phyloP scores from a whole-genome alignment of 2,329 filamentous ascomycete genomes.

The Alternaria burnsii region DNA sequence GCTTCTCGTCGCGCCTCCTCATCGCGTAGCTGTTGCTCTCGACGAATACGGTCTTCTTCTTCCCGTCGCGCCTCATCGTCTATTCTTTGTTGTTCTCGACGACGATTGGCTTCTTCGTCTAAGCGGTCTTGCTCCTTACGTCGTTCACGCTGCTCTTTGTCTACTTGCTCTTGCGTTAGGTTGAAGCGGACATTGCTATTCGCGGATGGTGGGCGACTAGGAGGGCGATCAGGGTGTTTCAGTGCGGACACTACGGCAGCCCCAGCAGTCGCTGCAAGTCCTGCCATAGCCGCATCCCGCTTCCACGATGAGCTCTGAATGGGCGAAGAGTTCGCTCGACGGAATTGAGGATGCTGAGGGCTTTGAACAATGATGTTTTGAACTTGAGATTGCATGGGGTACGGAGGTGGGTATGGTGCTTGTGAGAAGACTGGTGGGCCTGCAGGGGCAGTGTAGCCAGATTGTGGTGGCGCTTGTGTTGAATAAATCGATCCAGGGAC shows the following conservation, averaged over 20 bases:
- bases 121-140: constrained; percentile 43
- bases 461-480: constrained; percentile 51
- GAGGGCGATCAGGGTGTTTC: constrained; percentile 22
- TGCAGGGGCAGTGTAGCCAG: constrained; percentile 53
- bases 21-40: constrained; percentile 30
- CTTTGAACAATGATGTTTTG: constrained; percentile 35
- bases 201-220: constrained; percentile 37
- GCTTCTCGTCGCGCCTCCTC: constrained; percentile 32
- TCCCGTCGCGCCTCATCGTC: constrained; percentile 36
- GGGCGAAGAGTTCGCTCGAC: constrained; percentile 59
- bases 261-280: constrained; percentile 54
- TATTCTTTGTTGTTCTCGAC: constrained; percentile 28
- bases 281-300: constrained; percentile 56
- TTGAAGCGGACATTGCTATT: constrained; percentile 64
- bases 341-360: constrained; percentile 36
- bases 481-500: constrained; percentile 74
- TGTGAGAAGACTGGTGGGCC: constrained; percentile 54
- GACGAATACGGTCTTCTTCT: constrained; percentile 36
- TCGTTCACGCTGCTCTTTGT: constrained; percentile 56
- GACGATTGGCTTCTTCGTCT: constrained; percentile 36
- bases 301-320: constrained; percentile 51
- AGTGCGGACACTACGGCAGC: constrained; percentile 50
- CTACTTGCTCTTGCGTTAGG: constrained; percentile 64
- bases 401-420: constrained; percentile 28
- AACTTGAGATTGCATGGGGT: constrained; percentile 28